Conservation (phyloP, 2,329 filamentous ascomycete species). For the Aspergillus neoniger region DNA sequence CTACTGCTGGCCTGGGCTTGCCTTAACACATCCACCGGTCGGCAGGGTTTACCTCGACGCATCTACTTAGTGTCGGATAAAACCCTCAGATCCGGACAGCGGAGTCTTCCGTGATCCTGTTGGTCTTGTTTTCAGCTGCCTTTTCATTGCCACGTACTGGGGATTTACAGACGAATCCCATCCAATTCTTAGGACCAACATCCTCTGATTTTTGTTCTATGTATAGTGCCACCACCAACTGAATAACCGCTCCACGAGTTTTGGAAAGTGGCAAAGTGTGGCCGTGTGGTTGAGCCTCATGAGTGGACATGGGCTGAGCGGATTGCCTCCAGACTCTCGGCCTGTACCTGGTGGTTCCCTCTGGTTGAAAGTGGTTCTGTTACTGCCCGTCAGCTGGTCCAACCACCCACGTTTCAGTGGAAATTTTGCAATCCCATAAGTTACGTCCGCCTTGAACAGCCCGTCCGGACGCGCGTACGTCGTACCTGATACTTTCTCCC, state of each 20-base stretch:
- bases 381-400: background rate
- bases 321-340: conserved; percentile 4
- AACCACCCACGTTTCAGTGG: conserved; percentile 1
- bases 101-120: background rate
- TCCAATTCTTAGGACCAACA: background rate
- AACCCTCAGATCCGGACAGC: background rate
- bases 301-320: conserved; percentile 1
- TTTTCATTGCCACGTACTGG: background rate
- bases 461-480: conserved; percentile 7
- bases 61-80: background rate
- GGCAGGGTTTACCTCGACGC: background rate
- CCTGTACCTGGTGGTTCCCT: conserved; percentile 6
- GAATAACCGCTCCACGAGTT: background rate
- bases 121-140: background rate
- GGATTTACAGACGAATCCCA: background rate
- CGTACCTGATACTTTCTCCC: background rate
- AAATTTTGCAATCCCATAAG: background rate
- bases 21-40: background rate
- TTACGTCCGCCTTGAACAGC: background rate
- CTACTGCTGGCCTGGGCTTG: background rate
- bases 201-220: background rate
- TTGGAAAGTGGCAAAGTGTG: conserved; percentile 3
- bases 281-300: conserved; percentile 6
- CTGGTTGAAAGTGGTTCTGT: background rate
- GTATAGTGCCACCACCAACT: conserved; percentile 5